A percentile compares a stretch with the other conserved stretches of the same genome.
phyloP scores from a whole-genome alignment of 1,284 basidiomycete genomes.

The Cryptococcus hybrid region DNA sequence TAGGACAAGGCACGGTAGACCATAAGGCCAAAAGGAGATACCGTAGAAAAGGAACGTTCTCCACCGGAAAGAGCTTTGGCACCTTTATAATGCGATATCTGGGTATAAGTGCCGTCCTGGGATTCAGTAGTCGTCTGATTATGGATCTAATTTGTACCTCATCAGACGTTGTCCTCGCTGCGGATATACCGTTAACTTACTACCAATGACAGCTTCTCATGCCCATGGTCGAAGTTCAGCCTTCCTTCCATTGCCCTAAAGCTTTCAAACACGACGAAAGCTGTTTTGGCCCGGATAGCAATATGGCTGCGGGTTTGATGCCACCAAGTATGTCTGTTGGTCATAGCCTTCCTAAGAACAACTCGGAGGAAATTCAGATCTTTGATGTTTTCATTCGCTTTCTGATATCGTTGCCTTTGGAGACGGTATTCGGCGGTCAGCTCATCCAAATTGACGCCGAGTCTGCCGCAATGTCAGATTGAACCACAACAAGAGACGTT shows the following conservation, averaged over 20 bases:
- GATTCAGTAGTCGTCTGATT: conserved; percentile 20
- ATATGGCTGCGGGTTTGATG: conserved; percentile 81
- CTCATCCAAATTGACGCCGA: conserved; percentile 74
- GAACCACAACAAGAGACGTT: no score
- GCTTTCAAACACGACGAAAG: conserved; percentile 77
- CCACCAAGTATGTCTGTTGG: conserved; percentile 71
- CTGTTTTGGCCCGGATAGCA: conserved; percentile 75
- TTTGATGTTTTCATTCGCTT: conserved; percentile 4
- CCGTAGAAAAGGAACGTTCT: conserved; percentile 96
- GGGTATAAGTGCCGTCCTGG: conserved; percentile 8
- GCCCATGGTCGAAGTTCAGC: conserved; percentile 71
- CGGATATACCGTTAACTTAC: conserved; percentile 50
- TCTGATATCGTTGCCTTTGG: not conserved
- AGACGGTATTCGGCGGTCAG: conserved; percentile 65
- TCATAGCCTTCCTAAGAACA: conserved; percentile 15
- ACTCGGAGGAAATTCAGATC: conserved; percentile 39
- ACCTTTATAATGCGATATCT: conserved; percentile 59
- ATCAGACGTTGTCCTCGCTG: not conserved
- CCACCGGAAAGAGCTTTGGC: conserved; percentile 72
- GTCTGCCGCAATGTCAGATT: conserved; percentile 50
- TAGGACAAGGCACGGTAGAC: conserved; percentile 91
- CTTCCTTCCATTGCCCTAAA: conserved; percentile 83
- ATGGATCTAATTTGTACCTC: conserved; percentile 18
- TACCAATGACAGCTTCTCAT: conserved; percentile 65
- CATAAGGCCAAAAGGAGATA: conserved; percentile 93